Percentiles rank a stretch among this genome's conserved stretches.
These are phyloP conservation scores for Pseudotulostoma volvatum DNA, from an alignment of 495 filamentous ascomycete genomes.

Conservation along the genomic window DNA sequence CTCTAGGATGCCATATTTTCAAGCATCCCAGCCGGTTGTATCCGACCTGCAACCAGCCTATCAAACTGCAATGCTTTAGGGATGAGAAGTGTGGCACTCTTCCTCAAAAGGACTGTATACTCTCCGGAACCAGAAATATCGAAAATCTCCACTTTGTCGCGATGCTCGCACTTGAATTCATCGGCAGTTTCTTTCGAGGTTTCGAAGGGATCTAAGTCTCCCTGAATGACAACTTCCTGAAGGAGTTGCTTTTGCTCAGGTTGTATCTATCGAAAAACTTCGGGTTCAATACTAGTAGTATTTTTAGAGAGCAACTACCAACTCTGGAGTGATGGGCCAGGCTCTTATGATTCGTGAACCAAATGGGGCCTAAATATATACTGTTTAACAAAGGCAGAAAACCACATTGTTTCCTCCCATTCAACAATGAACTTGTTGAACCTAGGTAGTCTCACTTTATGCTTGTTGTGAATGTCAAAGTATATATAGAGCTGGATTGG, in stretches of 20 bases:
- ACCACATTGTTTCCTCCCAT: too few species aligned
- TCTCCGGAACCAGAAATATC: not conserved
- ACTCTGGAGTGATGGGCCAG: too few species aligned
- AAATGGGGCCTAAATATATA: too few species aligned
- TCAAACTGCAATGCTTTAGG: conserved; percentile 7
- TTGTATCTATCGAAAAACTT: conserved; percentile 2
- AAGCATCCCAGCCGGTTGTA: conserved; percentile 10
- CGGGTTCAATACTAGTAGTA: too few species aligned
- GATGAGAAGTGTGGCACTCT: conserved; percentile 6
- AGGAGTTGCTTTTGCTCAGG: conserved; percentile 3
- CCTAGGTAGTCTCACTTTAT: too few species aligned
- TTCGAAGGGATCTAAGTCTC: conserved; percentile 5
- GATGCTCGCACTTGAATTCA: conserved; percentile 5
- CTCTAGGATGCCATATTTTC: conserved; percentile 9
- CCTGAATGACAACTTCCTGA: conserved; percentile 8
- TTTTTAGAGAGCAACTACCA: too few species aligned
- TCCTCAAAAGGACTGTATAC: conserved; percentile 6
- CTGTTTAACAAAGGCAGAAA: too few species aligned
- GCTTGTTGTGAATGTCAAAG: too few species aligned
- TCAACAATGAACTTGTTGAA: too few species aligned
- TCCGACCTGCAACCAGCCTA: conserved; percentile 8
- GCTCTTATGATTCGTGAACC: too few species aligned
- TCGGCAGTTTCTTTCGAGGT: conserved; percentile 6
- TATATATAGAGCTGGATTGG: too few species aligned
- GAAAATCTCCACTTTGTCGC: conserved; percentile 7